Conservation (phyloP, 306 rosid genomes). For the Rosa multiflora region DNA sequence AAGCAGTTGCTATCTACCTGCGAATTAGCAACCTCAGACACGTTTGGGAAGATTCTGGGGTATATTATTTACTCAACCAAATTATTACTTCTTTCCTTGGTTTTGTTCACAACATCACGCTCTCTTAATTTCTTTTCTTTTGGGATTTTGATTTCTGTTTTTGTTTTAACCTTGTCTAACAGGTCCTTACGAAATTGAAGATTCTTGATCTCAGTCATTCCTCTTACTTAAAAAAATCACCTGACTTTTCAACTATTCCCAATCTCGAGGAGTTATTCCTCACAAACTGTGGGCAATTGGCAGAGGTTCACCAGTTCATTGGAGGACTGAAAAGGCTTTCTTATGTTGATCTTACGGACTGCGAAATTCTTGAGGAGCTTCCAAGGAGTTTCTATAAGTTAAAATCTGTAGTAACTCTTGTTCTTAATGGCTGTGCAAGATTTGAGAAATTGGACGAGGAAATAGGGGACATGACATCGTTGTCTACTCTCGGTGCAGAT, state of each 20-base stretch:
- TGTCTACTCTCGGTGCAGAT: slow-evolving; percentile 29
- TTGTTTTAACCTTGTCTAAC: too few relatives aligned
- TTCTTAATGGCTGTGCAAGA: slow-evolving; percentile 32
- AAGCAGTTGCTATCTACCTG: background rate
- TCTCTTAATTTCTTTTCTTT: too few relatives aligned
- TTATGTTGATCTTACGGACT: background rate
- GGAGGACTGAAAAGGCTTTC: slow-evolving; percentile 11
- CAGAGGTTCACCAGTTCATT: slow-evolving; percentile 30
- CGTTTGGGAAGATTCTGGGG: background rate
- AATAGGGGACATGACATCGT: slow-evolving; percentile 38
- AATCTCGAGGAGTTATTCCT: slow-evolving; percentile 34
- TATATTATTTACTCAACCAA: too few relatives aligned
- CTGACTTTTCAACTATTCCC: too few relatives aligned
- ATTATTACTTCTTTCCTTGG: too few relatives aligned
- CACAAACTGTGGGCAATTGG: slow-evolving; percentile 25
- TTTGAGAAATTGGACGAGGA: slow-evolving; percentile 30
- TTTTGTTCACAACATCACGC: too few relatives aligned
- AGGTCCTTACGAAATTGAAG: too few relatives aligned
- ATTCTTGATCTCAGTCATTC: too few relatives aligned
- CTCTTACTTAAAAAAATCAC: too few relatives aligned
- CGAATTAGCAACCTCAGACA: background rate
- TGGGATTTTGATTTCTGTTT: too few relatives aligned
- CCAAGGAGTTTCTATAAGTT: too few relatives aligned
- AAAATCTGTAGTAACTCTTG: slow-evolving; percentile 14
- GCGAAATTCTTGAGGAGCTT: background rate